A percentile compares a stretch with the other conserved stretches of the same genome.
These are phyloP conservation scores for Trichoderma erinaceum DNA, from an alignment of 495 filamentous ascomycete genomes.

Conservation along the genomic window DNA sequence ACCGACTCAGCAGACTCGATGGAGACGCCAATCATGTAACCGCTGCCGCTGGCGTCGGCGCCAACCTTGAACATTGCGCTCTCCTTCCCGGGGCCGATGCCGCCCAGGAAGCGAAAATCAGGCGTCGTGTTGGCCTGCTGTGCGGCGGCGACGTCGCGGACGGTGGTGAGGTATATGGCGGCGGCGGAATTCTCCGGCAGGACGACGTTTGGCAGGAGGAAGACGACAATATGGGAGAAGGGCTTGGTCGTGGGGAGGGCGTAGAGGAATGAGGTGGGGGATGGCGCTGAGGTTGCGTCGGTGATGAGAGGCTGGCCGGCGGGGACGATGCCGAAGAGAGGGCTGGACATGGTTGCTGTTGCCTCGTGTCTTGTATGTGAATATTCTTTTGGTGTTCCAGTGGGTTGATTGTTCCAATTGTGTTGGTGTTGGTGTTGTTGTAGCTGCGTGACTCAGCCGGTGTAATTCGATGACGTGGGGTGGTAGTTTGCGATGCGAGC, in stretches of 20 bases:
- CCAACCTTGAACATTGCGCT: constrained; percentile 77
- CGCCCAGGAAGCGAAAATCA: constrained; percentile 77
- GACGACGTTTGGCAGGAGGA: constrained; percentile 72
- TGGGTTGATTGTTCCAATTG: neutral
- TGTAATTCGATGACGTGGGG: no score
- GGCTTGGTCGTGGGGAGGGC: constrained; percentile 33
- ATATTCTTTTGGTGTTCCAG: neutral
- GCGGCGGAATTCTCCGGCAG: constrained; percentile 75
- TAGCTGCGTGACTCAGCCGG: neutral
- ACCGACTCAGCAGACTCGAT: constrained; percentile 72
- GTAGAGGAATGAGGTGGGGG: constrained; percentile 38
- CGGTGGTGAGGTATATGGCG: constrained; percentile 72
- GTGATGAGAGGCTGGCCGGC: constrained; percentile 45
- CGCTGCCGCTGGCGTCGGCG: constrained; percentile 20
- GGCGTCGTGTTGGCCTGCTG: constrained; percentile 24
- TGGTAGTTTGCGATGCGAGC: no score
- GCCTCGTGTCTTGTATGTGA: no score
- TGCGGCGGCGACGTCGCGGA: constrained; percentile 24
- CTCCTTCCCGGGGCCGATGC: constrained; percentile 79
- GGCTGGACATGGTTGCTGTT: constrained; percentile 24
- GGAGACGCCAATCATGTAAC: constrained; percentile 69
- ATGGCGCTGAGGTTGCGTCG: constrained; percentile 35
- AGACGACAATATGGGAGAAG: constrained; percentile 80
- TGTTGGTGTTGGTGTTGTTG: neutral
- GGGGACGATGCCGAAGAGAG: constrained; percentile 44